Conservation (phyloP, 2,329 filamentous ascomycete genomes). For the Albifimbria verrucaria region DNA sequence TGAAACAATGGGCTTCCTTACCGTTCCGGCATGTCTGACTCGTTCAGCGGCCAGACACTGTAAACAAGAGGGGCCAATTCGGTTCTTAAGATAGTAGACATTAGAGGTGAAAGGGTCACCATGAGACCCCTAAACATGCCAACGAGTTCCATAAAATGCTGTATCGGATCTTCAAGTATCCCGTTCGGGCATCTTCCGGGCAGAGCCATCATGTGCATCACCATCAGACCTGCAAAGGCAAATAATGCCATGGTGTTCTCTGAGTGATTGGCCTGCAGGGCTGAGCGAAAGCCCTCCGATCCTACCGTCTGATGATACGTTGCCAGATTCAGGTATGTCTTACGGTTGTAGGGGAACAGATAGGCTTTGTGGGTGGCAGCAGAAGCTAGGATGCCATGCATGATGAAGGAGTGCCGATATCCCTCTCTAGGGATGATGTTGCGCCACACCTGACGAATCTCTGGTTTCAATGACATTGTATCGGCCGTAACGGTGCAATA, state of each 20-base stretch:
- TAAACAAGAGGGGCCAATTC: slow-evolving; percentile 20
- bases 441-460: slow-evolving; percentile 23
- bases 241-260: slow-evolving; percentile 29
- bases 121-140: slow-evolving; percentile 17
- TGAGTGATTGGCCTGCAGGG: slow-evolving; percentile 14
- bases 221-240: slow-evolving; percentile 37
- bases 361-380: slow-evolving; percentile 27
- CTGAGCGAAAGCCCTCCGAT: slow-evolving; percentile 22
- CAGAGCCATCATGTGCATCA: slow-evolving; percentile 23
- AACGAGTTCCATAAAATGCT: slow-evolving; percentile 16
- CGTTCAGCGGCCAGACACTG: slow-evolving; percentile 12
- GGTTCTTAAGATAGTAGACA: slow-evolving; percentile 14
- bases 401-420: slow-evolving; percentile 23
- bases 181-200: slow-evolving; percentile 13
- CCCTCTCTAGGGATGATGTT: slow-evolving; percentile 20
- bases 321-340: slow-evolving; percentile 20
- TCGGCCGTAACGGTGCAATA: slow-evolving; percentile 22
- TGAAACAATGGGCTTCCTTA: not conserved
- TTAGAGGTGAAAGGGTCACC: slow-evolving; percentile 13
- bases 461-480: slow-evolving; percentile 16
- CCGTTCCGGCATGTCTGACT: slow-evolving; percentile 1
- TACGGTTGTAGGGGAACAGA: slow-evolving; percentile 18
- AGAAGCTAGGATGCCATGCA: slow-evolving; percentile 26
- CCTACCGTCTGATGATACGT: slow-evolving; percentile 26
- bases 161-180: slow-evolving; percentile 15